Percentiles rank a stretch among this genome's conserved stretches.
phyloP scores from a whole-genome alignment of 768 basidiomycete genomes.

The Boletus rufocinnamomeus region DNA sequence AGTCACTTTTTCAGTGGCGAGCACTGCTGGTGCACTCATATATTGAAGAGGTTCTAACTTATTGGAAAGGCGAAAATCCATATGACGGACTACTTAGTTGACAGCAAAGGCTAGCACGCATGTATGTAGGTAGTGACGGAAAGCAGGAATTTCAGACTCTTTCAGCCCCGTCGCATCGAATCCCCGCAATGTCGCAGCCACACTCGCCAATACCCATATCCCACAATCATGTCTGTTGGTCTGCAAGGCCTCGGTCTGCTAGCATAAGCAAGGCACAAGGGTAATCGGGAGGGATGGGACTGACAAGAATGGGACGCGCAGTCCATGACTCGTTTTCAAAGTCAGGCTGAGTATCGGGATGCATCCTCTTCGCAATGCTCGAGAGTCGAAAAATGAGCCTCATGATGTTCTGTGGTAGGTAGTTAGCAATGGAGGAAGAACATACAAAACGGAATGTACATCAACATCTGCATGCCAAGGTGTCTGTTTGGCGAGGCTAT shows the following conservation, averaged over 20 bases:
- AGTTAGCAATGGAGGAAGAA: neutral
- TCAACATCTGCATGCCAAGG: neutral
- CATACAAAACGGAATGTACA: neutral
- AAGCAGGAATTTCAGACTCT: neutral
- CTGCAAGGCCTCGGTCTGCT: neutral
- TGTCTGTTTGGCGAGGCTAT: neutral
- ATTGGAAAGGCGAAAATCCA: neutral
- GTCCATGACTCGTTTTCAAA: neutral
- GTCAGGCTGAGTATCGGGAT: no score
- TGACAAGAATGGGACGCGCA: neutral
- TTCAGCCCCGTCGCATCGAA: neutral
- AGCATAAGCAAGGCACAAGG: neutral
- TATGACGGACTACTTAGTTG: neutral
- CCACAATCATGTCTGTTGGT: neutral
- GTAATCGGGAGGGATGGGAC: neutral
- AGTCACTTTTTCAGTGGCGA: no score
- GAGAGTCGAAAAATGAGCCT: neutral
- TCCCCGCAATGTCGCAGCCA: neutral
- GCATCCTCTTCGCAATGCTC: no score
- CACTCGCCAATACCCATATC: neutral
- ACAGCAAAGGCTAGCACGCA: neutral
- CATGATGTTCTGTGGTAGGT: neutral
- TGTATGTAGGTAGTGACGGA: neutral
- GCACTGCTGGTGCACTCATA: no score
- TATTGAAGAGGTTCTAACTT: no score